Conservation (phyloP, 345 rosid species). For the Camelina laxa region DNA sequence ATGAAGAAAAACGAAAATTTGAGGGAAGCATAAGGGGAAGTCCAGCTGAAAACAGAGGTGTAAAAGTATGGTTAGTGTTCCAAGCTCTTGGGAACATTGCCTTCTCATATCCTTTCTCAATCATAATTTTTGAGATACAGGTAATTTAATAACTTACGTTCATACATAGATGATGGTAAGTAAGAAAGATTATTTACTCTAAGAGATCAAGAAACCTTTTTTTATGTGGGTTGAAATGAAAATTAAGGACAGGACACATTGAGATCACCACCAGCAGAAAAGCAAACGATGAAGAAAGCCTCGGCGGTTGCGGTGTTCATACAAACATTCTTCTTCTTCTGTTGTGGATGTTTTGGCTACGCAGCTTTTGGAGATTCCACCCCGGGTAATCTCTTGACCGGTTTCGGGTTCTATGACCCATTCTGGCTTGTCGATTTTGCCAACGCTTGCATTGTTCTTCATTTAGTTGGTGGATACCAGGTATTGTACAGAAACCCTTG, state of each 20-base stretch:
- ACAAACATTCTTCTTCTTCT: constrained; percentile 64
- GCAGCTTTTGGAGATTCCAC: constrained; percentile 80
- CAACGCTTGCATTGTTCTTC: constrained; percentile 70
- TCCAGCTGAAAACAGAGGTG: constrained; percentile 56
- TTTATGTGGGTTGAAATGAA: constrained; percentile 3
- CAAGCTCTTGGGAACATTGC: constrained; percentile 88
- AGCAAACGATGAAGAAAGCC: constrained; percentile 84
- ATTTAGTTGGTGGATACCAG: constrained; percentile 79
- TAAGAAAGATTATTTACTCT: not conserved
- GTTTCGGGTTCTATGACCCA: constrained; percentile 81
- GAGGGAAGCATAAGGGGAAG: constrained; percentile 68
- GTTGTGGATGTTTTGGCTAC: constrained; percentile 82
- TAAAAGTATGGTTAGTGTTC: constrained; percentile 65
- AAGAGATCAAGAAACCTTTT: too few relatives aligned
- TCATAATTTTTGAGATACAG: constrained; percentile 78
- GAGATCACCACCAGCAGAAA: constrained; percentile 75
- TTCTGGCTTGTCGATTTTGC: constrained; percentile 81
- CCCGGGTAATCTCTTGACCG: constrained; percentile 79
- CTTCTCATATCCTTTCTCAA: constrained; percentile 71
- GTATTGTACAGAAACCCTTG: constrained; percentile 51
- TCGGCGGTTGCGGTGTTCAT: constrained; percentile 51
- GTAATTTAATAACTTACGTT: constrained; percentile 35
- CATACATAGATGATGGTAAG: not conserved
- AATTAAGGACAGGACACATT: constrained; percentile 60
- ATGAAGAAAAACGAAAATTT: constrained; percentile 50